Conservation (phyloP, 257 asterid genomes). For the Solanum ahanhuiri region DNA sequence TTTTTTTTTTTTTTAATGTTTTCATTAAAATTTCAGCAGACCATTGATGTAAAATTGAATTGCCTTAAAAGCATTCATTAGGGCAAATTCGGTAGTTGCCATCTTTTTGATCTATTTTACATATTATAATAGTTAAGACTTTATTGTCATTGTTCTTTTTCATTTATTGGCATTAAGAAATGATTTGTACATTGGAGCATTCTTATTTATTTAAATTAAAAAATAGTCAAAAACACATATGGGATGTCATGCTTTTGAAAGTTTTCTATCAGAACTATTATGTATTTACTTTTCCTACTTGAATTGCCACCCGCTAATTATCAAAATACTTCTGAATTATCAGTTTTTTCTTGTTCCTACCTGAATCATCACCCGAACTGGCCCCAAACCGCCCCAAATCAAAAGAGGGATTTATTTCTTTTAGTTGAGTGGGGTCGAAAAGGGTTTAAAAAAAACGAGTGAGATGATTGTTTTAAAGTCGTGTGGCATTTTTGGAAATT, state of each 20-base stretch:
- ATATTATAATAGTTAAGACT: too few relatives aligned
- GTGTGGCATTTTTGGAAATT: background rate
- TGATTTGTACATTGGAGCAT: background rate
- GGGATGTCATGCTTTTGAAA: too few relatives aligned
- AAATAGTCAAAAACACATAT: background rate
- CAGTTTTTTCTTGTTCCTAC: too few relatives aligned
- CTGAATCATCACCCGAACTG: too few relatives aligned
- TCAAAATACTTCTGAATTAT: too few relatives aligned
- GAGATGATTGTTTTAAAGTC: background rate
- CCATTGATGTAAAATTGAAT: background rate
- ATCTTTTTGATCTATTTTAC: too few relatives aligned
- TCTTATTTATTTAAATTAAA: background rate
- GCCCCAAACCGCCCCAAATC: too few relatives aligned
- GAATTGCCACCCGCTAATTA: too few relatives aligned
- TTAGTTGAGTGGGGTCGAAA: too few relatives aligned
- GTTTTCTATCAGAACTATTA: too few relatives aligned
- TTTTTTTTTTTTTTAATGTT: slow-evolving; percentile 4
- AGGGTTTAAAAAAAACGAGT: background rate
- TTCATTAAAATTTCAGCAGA: background rate
- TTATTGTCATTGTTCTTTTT: too few relatives aligned
- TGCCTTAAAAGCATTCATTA: background rate
- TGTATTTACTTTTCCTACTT: background rate
- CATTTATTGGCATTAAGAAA: background rate
- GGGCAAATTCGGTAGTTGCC: background rate
- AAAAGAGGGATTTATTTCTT: too few relatives aligned